Base-by-base conservation (phyloP, 139 green algal genomes). In the Spirogloea muscicola region DNA sequence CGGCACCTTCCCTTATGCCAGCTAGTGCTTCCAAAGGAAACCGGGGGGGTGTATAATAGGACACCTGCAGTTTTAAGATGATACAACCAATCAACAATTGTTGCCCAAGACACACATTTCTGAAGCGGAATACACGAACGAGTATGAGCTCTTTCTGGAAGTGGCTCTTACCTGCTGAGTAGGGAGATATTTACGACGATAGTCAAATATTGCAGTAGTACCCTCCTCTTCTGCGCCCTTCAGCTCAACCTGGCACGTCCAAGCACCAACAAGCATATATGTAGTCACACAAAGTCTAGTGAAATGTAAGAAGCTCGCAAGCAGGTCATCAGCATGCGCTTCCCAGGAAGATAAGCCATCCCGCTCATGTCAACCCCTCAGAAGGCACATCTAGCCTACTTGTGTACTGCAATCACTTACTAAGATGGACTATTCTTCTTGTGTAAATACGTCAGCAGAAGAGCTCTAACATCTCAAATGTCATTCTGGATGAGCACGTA, bases 31-130 rank as follows among this genome's bases (percentile, higher is more conserved):
- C 80, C 21, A 59, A 34, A 10, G 60, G 65, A 42, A 88, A 61
- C 52, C 82, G 70, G 3, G 85, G 80, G 2, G 86, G 87, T 27
- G 80, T 86, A 73, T 85, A 40, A 48, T 82, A 83, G 18, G 33
- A 33, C 34, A 86, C 81, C 69, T 78, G 69, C 18, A n/a, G n/a
- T n/a, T n/a, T n/a, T n/a, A n/a, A n/a, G n/a, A n/a, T n/a, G n/a
- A n/a, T n/a, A n/a, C n/a, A n/a, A n/a, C n/a, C n/a, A n/a, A n/a
- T n/a, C n/a, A n/a, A n/a, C n/a, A n/a, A n/a, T n/a, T n/a, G n/a
- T n/a, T n/a, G n/a, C n/a, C n/a, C n/a, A n/a, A n/a, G n/a, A n/a
- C n/a, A n/a, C n/a, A n/a, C n/a, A n/a, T n/a, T n/a, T n/a, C n/a
- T n/a, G n/a, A n/a, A n/a, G n/a, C n/a, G n/a, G n/a, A n/a, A n/a